Base-by-base conservation (phyloP, 140 eudicot species). In the Ambrosia hybrid region DNA sequence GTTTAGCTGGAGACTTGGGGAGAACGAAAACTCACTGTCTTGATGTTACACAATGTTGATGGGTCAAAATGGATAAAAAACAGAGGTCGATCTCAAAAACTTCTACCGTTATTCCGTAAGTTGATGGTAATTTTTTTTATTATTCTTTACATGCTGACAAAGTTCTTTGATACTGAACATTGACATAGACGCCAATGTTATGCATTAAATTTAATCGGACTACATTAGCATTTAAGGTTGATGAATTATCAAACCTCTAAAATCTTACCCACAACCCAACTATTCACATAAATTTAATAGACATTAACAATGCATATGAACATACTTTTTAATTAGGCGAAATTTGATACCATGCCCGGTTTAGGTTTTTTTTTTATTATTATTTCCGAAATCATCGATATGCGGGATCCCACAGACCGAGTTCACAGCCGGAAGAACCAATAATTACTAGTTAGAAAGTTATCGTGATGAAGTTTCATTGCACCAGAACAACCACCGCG, bases 1-100 rank as follows among this genome's bases (percentile, higher is more conserved):
- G 77, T 33, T 51, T 75, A 55, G 74, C 48, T 26, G 34, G 81
- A 71, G 41, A 77, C 67, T 26, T 59, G 21, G 75, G 70, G 78
- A 76, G 78, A 65, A 1, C 48, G 41, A n/a, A 80, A 56, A 48
- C 5, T 61, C 57, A 21, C 3, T 48, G 72, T 80, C 75, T 76
- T 64, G 81, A 16, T 71, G 9, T 17, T 33, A 34, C 7, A 45
- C 0, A n/a, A 53, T 39, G 53, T 5, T 33, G 11, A 10, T 5
- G 26, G 4, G 43, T 33, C 5, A 55, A 15, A n/a, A 55, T n/a
- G 59, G 59, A 30, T 30, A 30, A 21, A 21, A 21, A 21, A 21
- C 26, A 61, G 34, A 39, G 13, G 70, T 36, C 8, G 4, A 8
- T 1, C 10, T 60, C 21, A 14, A 9, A 4, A 2, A 3, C 7